A percentile compares a stretch with the other conserved stretches of the same genome.
Conservation (phyloP, 169 alveolate species). For the Cryptosporidium viatorum region DNA sequence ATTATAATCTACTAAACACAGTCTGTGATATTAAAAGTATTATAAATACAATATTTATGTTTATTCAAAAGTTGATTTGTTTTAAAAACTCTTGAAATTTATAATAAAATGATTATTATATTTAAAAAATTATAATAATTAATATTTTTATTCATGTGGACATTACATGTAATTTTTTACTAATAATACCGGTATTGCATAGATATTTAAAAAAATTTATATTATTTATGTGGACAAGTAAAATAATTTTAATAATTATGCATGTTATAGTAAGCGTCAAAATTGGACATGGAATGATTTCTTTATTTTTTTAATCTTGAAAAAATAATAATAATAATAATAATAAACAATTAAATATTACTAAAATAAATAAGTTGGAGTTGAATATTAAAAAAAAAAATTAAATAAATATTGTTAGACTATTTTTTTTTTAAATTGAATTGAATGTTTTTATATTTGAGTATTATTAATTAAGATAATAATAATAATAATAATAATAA, state of each 20-base stretch:
- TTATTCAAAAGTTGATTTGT: too few relatives aligned
- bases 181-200: constrained; percentile 7
- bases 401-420: too few relatives aligned
- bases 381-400: too few relatives aligned
- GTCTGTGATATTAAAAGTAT: too few relatives aligned
- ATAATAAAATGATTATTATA: too few relatives aligned
- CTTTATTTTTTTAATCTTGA: too few relatives aligned
- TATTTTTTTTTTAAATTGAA: background rate
- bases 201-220: too few relatives aligned
- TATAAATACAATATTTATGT: too few relatives aligned
- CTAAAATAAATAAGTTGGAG: background rate
- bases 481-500: background rate
- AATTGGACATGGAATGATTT: background rate
- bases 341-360: too few relatives aligned
- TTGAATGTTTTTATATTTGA: background rate
- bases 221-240: constrained; percentile 13
- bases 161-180: constrained; percentile 9
- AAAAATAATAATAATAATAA: too few relatives aligned
- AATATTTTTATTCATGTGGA: constrained; percentile 17
- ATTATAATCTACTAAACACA: too few relatives aligned
- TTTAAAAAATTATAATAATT: background rate
- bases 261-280: background rate
- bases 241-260: background rate
- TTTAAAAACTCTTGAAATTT: too few relatives aligned
- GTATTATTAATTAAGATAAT: background rate